Evolutionary conservation across 345 rosid genomes (phyloP), one percentile per base, ranked within the genome.

Genomic region (Lepidium sativum): DNA sequence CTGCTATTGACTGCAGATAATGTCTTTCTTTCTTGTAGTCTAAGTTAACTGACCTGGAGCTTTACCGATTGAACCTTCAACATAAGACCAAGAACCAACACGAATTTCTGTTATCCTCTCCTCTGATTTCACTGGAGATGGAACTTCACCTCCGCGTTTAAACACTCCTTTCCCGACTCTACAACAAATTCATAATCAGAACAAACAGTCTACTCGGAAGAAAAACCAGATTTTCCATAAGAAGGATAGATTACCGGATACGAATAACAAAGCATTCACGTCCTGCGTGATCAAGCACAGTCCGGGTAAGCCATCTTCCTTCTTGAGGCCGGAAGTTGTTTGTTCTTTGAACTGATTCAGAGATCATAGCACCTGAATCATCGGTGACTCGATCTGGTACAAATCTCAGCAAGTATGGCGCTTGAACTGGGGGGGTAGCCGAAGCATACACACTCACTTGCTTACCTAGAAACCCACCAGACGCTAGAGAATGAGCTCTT

Each of bases 231-330:
- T 57, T 51, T 9, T 41, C n/a, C n/a, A 0, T 0, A 21, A 20
- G 35, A 37, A 55, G 59, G 54, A 50, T 6, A 29, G 54, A 41
- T 69, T 72, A 89, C 98, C 98, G 74, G 32, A 86, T 75, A 31
- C 94, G 83, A 42, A 86, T 79, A 56, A 87, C 87, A 14, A 92
- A 92, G 64, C 94, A 89, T 71, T 87, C 97, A 55, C 94, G 79
- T 3, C 97, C 96, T 0, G 87, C 83, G 57, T 89, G 96, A 76
- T 92, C 96, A 70, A 89, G 96, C 51, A 89, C 94, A 0, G 98
- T 92, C 6, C 94, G 83, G 4, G 98, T 84, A 62, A 92, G 75
- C 98, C 98, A 92, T 59, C 98, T 77, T 43, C 98, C 98, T 77
- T 89, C 91, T 62, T 92, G 97, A 54, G 97, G 90, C 37, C 69